Evolutionary conservation across 2,329 filamentous ascomycete species (phyloP).

Genomic region (Sporothrix globosa): DNA sequence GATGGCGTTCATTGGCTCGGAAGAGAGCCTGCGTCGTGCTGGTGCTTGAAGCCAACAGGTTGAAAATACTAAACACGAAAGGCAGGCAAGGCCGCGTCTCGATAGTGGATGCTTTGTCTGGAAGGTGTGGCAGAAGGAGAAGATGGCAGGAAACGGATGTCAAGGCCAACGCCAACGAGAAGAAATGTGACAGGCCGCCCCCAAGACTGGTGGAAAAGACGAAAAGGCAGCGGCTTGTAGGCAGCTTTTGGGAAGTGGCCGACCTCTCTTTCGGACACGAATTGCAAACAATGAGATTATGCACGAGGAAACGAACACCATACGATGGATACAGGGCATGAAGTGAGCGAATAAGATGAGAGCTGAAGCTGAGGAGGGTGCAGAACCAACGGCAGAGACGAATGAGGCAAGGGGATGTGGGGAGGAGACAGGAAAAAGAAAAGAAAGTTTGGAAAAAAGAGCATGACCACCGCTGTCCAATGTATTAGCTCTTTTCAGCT

Average conservation of each 20-base stretch:
- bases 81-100: neutral
- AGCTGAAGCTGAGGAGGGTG: neutral
- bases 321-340: neutral
- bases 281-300: slow-evolving; percentile 19
- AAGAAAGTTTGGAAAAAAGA: neutral
- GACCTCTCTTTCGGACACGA: neutral
- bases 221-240: neutral
- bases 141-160: too few relatives aligned
- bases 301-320: neutral
- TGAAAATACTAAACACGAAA: neutral
- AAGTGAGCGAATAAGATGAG: slow-evolving; percentile 10
- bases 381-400: neutral
- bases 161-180: too few relatives aligned
- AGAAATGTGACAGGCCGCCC: neutral
- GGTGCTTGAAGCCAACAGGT: neutral
- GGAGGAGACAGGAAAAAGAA: neutral
- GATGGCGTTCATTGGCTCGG: slow-evolving; percentile 13
- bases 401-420: neutral
- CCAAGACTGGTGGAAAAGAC: neutral
- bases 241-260: neutral
- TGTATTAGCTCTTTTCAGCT: neutral
- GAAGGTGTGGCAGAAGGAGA: too few relatives aligned
- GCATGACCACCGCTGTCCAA: neutral
- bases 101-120: too few relatives aligned
- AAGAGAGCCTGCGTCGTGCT: neutral